Evolutionary conservation across 495 filamentous ascomycete genomes (phyloP).

Genomic region (Daldinia grandis): DNA sequence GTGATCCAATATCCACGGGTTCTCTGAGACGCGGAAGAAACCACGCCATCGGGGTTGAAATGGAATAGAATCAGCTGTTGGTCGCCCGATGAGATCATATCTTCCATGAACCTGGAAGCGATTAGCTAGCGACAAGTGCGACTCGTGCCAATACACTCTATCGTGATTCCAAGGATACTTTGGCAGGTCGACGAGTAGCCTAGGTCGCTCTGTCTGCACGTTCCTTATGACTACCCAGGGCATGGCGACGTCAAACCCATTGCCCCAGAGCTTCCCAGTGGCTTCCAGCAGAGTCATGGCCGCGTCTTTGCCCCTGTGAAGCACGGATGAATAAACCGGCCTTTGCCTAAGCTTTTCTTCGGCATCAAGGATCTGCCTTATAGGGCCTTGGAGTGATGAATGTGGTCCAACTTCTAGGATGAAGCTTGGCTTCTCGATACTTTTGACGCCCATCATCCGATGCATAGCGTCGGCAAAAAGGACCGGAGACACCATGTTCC

Average conservation of each 20-base stretch:
- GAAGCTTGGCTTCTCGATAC: conserved; percentile 11
- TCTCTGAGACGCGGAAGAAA: conserved; percentile 45
- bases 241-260: conserved; percentile 53
- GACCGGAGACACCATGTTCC: conserved; percentile 54
- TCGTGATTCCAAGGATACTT: conserved; percentile 57
- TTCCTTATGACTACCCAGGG: conserved; percentile 44
- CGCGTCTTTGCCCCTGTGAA: conserved; percentile 47
- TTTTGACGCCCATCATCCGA: conserved; percentile 25
- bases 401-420: conserved; percentile 45
- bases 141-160: conserved; percentile 53
- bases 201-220: conserved; percentile 16
- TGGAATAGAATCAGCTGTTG: conserved; percentile 38
- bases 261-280: conserved; percentile 47
- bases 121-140: conserved; percentile 50
- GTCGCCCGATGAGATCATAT: conserved; percentile 57
- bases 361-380: conserved; percentile 57
- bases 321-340: conserved; percentile 33
- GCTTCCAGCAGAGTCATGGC: conserved; percentile 41
- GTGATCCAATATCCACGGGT: conserved; percentile 61
- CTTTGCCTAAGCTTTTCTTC: conserved; percentile 28
- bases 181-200: conserved; percentile 48
- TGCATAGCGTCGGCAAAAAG: conserved; percentile 49
- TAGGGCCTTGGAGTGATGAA: conserved; percentile 57
- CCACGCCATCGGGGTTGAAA: conserved; percentile 54
- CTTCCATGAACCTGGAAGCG: conserved; percentile 49